Evolutionary conservation across 371 early-diverging fungal genomes (phyloP).

Genomic region (Paraphysoderma sedebokerense): DNA sequence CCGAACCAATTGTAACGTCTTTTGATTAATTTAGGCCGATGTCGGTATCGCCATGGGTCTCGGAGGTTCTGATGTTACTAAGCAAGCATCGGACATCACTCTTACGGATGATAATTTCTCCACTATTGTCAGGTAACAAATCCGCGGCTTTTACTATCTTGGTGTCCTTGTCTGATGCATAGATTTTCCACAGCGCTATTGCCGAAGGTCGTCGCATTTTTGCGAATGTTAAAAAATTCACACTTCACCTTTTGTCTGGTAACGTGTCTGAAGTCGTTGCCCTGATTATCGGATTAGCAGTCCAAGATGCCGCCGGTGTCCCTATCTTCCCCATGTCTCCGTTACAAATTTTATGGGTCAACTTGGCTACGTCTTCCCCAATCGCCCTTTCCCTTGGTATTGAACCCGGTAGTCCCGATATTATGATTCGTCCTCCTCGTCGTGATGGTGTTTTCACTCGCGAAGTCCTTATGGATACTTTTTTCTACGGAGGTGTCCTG

Average conservation of each 20-base stretch:
- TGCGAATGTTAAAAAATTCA: slow-evolving; percentile 37
- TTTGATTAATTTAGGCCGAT: slow-evolving; percentile 17
- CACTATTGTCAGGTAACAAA: slow-evolving; percentile 27
- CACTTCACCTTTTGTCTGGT: slow-evolving; percentile 31
- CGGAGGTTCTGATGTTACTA: slow-evolving; percentile 37
- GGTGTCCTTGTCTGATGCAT: too few species aligned
- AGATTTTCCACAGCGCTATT: too few species aligned
- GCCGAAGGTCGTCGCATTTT: slow-evolving; percentile 34
- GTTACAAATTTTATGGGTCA: slow-evolving; percentile 34
- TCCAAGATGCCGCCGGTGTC: slow-evolving; percentile 10
- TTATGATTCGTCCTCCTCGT: slow-evolving; percentile 33
- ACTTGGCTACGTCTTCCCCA: slow-evolving; percentile 25
- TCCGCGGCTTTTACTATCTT: too few species aligned
- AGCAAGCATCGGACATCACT: slow-evolving; percentile 39
- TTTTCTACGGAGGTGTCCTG: slow-evolving; percentile 52
- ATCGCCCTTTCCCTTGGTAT: slow-evolving; percentile 5
- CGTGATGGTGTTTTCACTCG: slow-evolving; percentile 20
- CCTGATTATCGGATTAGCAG: slow-evolving; percentile 5
- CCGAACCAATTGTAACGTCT: neutral
- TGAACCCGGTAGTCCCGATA: slow-evolving; percentile 26
- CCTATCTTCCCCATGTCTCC: slow-evolving; percentile 22
- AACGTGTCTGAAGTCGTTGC: slow-evolving; percentile 33
- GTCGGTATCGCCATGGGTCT: slow-evolving; percentile 44
- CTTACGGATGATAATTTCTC: slow-evolving; percentile 33
- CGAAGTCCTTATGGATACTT: slow-evolving; percentile 37